These are phyloP conservation scores for Penicillium arizonense DNA, from an alignment of 495 filamentous ascomycete species.

Conservation along the genomic window DNA sequence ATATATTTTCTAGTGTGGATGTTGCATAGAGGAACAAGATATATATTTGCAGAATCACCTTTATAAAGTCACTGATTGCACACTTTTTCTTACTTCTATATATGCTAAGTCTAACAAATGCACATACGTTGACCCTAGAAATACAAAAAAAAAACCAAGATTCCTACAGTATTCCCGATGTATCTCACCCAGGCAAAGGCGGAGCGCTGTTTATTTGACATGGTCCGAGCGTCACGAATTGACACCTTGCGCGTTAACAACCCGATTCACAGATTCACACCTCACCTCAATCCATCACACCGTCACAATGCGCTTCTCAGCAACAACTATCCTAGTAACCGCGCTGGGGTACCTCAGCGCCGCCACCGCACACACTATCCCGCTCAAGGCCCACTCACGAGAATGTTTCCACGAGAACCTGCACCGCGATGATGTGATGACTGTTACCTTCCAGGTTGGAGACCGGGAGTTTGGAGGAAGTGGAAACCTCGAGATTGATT, in stretches of 20 bases:
- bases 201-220: constrained; percentile 20
- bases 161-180: no score
- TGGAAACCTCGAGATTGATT: constrained; percentile 94
- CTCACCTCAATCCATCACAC: constrained; percentile 5
- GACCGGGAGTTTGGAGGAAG: constrained; percentile 94
- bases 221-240: constrained; percentile 46
- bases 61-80: no score
- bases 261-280: constrained; percentile 7
- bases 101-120: no score
- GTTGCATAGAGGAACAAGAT: no score
- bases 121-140: no score
- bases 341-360: constrained; percentile 62
- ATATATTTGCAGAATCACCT: no score
- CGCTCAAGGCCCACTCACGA: constrained; percentile 81
- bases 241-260: constrained; percentile 41
- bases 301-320: constrained; percentile 53
- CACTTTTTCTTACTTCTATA: no score
- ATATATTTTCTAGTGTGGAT: no score
- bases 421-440: constrained; percentile 95
- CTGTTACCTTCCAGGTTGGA: constrained; percentile 96
- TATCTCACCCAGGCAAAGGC: not conserved
- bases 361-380: constrained; percentile 85
- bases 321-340: constrained; percentile 56
- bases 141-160: no score
- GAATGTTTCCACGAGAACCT: constrained; percentile 97